These are phyloP conservation scores for Ogataea angusta DNA, from an alignment of 805 yeast species.

Conservation along the genomic window DNA sequence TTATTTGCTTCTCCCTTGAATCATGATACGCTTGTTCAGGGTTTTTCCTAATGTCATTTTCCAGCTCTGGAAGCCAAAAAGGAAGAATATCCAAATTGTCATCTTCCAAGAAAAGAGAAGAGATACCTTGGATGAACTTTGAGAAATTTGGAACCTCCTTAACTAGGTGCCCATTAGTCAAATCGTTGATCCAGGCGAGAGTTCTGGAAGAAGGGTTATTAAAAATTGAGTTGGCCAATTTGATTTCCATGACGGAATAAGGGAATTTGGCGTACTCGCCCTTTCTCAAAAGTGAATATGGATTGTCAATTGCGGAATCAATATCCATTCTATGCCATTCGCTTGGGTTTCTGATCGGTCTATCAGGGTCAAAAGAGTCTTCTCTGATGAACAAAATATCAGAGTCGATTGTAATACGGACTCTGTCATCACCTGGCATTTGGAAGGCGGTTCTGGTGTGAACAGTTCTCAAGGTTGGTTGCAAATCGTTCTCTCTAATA, in stretches of 20 bases:
- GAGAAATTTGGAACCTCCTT: slow-evolving; percentile 94
- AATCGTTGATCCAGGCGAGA: slow-evolving; percentile 77
- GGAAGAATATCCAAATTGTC: slow-evolving; percentile 89
- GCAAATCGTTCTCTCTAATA: slow-evolving; percentile 61
- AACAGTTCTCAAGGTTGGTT: slow-evolving; percentile 83
- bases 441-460: slow-evolving; percentile 95
- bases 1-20: slow-evolving; percentile 50
- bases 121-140: slow-evolving; percentile 89
- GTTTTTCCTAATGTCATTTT: slow-evolving; percentile 67
- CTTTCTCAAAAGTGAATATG: slow-evolving; percentile 70
- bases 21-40: slow-evolving; percentile 79
- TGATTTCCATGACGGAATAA: slow-evolving; percentile 83
- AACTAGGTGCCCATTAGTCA: slow-evolving; percentile 77
- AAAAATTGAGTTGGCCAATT: slow-evolving; percentile 43
- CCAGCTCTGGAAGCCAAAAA: slow-evolving; percentile 92
- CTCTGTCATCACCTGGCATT: slow-evolving; percentile 95
- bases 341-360: slow-evolving; percentile 86
- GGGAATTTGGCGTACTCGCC: slow-evolving; percentile 87
- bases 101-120: slow-evolving; percentile 82
- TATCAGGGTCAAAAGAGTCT: slow-evolving; percentile 76
- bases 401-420: slow-evolving; percentile 86
- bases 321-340: slow-evolving; percentile 93
- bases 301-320: slow-evolving; percentile 70
- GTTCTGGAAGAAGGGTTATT: slow-evolving; percentile 48
- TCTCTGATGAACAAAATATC: slow-evolving; percentile 86